Evolutionary conservation across 208 protist genomes (phyloP).

Genomic region (Tetramitus jugosus): DNA sequence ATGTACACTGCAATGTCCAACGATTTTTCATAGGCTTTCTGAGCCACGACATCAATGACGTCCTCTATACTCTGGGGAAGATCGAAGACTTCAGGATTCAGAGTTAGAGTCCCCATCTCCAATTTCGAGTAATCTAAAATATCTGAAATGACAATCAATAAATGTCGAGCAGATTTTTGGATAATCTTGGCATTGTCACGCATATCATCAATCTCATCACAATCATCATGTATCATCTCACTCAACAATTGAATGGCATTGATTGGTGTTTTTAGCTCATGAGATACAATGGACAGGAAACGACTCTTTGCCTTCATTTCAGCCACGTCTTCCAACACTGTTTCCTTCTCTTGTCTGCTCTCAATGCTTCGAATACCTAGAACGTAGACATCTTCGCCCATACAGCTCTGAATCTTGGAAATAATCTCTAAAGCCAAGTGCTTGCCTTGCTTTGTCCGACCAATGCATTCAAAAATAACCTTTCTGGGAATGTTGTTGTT

Average conservation of each 20-base stretch:
- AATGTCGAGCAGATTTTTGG: too few relatives aligned
- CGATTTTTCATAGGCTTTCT: not conserved
- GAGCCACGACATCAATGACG: not conserved
- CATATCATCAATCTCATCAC: not conserved
- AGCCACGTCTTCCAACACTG: not conserved
- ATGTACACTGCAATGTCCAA: not conserved
- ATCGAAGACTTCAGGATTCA: not conserved
- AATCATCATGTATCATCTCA: conserved; percentile 5
- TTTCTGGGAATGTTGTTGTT: not conserved
- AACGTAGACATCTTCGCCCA: not conserved
- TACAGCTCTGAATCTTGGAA: not conserved
- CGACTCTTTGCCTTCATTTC: not conserved
- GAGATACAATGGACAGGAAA: conserved; percentile 5
- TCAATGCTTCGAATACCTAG: not conserved
- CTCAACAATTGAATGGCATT: not conserved
- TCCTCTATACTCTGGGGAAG: not conserved
- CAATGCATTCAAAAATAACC: not conserved
- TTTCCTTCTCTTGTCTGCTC: not conserved
- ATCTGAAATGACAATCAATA: not conserved
- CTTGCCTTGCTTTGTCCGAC: not conserved
- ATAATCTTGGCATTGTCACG: not conserved
- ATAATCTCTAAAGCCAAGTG: not conserved
- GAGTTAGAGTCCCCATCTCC: not conserved
- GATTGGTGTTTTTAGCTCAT: conserved; percentile 5
- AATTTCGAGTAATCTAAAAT: conserved; percentile 16